Evolutionary conservation across 768 basidiomycete genomes (phyloP), one percentile per base, ranked within the genome.

Genomic region (Pulveroboletus sp.): DNA sequence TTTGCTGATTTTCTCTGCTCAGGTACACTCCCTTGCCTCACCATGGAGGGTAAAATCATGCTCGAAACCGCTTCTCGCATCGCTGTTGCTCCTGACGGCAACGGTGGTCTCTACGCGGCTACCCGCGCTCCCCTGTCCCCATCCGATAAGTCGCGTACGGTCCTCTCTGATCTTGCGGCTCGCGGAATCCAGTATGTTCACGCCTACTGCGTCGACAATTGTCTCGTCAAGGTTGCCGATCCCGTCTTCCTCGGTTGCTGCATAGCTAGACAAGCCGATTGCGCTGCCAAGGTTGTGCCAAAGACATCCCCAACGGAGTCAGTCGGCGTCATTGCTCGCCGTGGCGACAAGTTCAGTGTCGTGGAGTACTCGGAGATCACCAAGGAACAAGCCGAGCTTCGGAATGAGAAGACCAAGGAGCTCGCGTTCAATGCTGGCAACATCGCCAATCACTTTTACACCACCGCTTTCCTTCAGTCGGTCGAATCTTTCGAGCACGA

Each of bases 381-480:
- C 8, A 76, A 80, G 56, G 91, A 89, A 58, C 91, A 95, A 67
- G 83, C 94, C 4, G 89, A 90, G 64, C 74, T 78, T 52, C 84
- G 84, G 38, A 80, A 87, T 54, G 53, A 81, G 11, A 70, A 78
- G 46, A 79, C 81, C 3, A 89, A 85, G 46, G 85, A 93, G 49
- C 80, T 99, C 45, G 71, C 81, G 20, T 98, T 93, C 83, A 81
- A 93, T 50, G 95, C 95, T 6, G 96, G 81, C 30, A 99, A 99
- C 72, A 98, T 99, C 64, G 96, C 80, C 61, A 98, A 98, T 71
- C 96, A 99, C 70, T 96, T 97, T 71, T 99, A 96, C 73, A 93
- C 93, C 34, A 86, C 87, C 27, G 68, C 75, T 22, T 98, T 89
- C 74, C 79, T 99, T 49, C 80, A 85, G 52, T 67, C 73, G 35